These are phyloP conservation scores for Aspergillus intermedius DNA, from an alignment of 2,329 filamentous ascomycete species.

Conservation along the genomic window DNA sequence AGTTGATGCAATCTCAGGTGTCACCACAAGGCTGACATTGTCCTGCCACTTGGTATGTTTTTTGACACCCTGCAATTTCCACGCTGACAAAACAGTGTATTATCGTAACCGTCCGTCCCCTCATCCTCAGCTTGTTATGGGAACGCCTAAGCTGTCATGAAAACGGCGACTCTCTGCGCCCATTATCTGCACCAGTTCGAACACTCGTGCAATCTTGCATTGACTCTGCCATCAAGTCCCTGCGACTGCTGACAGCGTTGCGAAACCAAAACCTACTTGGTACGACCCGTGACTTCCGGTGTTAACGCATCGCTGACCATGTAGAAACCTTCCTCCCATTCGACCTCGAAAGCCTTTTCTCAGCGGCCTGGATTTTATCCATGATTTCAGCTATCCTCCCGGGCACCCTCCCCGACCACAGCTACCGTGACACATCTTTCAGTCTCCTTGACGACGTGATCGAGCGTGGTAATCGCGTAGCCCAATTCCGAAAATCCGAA, in stretches of 20 bases:
- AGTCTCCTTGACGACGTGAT: constrained; percentile 15
- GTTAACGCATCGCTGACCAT: constrained; percentile 1
- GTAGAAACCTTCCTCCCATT: constrained; percentile 30
- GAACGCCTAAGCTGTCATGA: constrained; percentile 14
- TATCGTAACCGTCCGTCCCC: constrained; percentile 19
- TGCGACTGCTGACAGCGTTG: constrained; percentile 16
- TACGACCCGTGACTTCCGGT: background rate
- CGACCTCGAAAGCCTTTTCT: constrained; percentile 20
- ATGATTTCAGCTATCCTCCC: constrained; percentile 31
- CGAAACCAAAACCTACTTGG: constrained; percentile 19
- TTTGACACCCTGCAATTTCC: background rate
- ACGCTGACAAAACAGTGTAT: constrained; percentile 14
- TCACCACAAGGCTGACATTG: constrained; percentile 27
- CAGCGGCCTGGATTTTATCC: constrained; percentile 33
- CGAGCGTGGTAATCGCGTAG: constrained; percentile 13
- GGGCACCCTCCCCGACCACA: constrained; percentile 37
- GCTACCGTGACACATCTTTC: constrained; percentile 31
- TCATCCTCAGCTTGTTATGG: constrained; percentile 14
- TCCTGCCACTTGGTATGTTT: constrained; percentile 28
- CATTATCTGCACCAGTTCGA: constrained; percentile 13
- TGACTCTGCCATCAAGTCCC: constrained; percentile 17
- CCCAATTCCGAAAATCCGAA: constrained; percentile 17
- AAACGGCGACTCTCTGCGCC: constrained; percentile 10
- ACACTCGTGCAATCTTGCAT: constrained; percentile 17
- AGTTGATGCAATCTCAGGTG: constrained; percentile 30